A percentile compares a stretch with the other conserved stretches of the same genome.
Conservation (phyloP, 2,329 filamentous ascomycete species). For the Phaeosphaeria sp. region DNA sequence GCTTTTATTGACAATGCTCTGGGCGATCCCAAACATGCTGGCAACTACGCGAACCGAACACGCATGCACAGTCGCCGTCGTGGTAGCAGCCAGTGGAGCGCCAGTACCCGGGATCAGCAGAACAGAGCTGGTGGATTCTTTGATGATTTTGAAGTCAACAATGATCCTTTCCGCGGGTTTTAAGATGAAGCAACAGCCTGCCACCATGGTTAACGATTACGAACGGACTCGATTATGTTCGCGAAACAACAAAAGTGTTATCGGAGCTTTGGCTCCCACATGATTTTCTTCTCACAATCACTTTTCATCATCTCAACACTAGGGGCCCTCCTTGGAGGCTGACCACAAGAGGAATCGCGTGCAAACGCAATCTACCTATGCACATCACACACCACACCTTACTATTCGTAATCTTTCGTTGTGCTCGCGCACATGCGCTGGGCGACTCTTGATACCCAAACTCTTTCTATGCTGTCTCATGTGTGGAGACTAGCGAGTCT, state of each 20-base stretch:
- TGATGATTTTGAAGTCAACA: constrained; percentile 41
- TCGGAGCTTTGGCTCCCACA: not conserved
- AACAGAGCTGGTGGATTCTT: constrained; percentile 38
- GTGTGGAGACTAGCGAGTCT: not conserved
- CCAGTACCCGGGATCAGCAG: constrained; percentile 37
- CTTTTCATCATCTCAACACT: not conserved
- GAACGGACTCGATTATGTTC: not conserved
- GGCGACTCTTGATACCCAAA: constrained; percentile 1
- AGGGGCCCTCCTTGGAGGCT: not conserved
- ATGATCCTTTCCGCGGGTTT: constrained; percentile 47
- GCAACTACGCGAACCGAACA: constrained; percentile 17
- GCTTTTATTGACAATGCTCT: constrained; percentile 76
- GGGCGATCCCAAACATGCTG: constrained; percentile 25
- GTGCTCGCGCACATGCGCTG: not conserved
- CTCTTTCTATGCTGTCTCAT: not conserved
- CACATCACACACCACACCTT: not conserved
- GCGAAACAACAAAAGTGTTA: not conserved
- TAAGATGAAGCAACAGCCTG: constrained; percentile 12
- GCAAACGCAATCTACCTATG: not conserved
- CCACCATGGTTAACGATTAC: not conserved
- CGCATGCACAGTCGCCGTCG: constrained; percentile 38
- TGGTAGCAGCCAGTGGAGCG: constrained; percentile 46
- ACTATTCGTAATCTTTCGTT: not conserved
- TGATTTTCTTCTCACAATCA: not conserved
- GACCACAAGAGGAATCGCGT: not conserved